Percentiles rank a stretch among this genome's conserved stretches.
Conservation (phyloP, 441 rosid genomes). For the Adansonia madagascariensis region DNA sequence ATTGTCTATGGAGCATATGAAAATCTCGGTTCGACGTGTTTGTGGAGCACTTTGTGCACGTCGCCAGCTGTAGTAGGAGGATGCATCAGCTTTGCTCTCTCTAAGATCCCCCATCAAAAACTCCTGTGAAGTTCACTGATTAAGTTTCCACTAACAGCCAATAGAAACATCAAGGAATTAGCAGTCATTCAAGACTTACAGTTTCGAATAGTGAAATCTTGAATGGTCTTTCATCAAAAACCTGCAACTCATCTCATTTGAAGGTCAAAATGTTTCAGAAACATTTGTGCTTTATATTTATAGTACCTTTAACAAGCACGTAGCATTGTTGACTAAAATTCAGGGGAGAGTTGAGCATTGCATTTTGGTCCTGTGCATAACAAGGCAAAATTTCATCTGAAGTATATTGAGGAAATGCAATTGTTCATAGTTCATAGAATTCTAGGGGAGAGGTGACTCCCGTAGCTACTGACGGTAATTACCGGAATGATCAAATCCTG, state of each 20-base stretch:
- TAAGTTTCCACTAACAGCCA: conserved; percentile 11
- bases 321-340: conserved; percentile 19
- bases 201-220: not conserved
- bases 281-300: not conserved
- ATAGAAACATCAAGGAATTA: not conserved
- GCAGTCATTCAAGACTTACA: not conserved
- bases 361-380: conserved; percentile 17
- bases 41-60: not conserved
- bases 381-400: not conserved
- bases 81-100: conserved; percentile 16
- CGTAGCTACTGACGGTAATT: conserved; percentile 13
- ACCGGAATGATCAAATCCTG: conserved; percentile 26
- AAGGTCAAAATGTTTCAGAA: not conserved
- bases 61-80: not conserved
- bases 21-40: not conserved
- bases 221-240: not conserved
- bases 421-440: conserved; percentile 17
- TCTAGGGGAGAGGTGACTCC: conserved; percentile 31
- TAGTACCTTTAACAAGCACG: conserved; percentile 16
- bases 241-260: not conserved
- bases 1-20: too few species aligned
- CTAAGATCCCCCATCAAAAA: not conserved
- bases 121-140: not conserved
- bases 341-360: conserved; percentile 16
- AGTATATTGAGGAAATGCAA: conserved; percentile 5